Percentiles rank a stretch among this genome's conserved stretches.
Conservation (phyloP, 106 monocot genomes). For the Dioscorea dumetorum region DNA sequence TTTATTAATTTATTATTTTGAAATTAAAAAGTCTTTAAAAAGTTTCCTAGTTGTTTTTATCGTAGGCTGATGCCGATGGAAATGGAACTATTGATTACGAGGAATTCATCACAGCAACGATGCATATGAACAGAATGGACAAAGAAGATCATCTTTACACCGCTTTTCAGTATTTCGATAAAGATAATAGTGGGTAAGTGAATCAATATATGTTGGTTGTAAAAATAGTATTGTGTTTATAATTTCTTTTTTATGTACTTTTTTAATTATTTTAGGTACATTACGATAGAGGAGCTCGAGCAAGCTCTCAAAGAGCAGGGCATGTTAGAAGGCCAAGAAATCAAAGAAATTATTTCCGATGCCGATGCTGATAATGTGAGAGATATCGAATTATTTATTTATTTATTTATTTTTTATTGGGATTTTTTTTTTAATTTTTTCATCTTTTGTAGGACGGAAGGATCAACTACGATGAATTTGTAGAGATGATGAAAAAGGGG, state of each 20-base stretch:
- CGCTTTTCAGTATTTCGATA: slow-evolving; percentile 86
- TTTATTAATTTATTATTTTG: too few relatives aligned
- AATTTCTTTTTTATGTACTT: neutral
- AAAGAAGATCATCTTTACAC: slow-evolving; percentile 86
- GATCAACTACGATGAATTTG: slow-evolving; percentile 75
- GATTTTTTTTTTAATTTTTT: neutral
- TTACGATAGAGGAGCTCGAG: slow-evolving; percentile 40
- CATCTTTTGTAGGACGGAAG: slow-evolving; percentile 47
- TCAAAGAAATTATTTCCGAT: slow-evolving; percentile 42
- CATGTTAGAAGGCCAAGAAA: slow-evolving; percentile 40
- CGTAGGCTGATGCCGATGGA: slow-evolving; percentile 90
- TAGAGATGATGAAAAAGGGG: slow-evolving; percentile 55
- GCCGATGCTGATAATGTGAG: slow-evolving; percentile 74
- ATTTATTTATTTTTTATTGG: neutral
- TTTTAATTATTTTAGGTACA: slow-evolving; percentile 10
- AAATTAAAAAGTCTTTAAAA: too few relatives aligned
- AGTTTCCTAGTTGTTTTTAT: neutral
- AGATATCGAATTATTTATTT: neutral
- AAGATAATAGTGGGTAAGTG: slow-evolving; percentile 73
- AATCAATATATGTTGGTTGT: too few relatives aligned
- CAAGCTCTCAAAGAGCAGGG: slow-evolving; percentile 33
- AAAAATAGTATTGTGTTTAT: too few relatives aligned
- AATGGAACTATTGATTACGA: slow-evolving; percentile 95
- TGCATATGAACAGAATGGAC: slow-evolving; percentile 92
- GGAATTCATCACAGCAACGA: slow-evolving; percentile 89